Evolutionary conservation across 2,329 filamentous ascomycete species (phyloP).

Genomic region (Monosporascus sp.): DNA sequence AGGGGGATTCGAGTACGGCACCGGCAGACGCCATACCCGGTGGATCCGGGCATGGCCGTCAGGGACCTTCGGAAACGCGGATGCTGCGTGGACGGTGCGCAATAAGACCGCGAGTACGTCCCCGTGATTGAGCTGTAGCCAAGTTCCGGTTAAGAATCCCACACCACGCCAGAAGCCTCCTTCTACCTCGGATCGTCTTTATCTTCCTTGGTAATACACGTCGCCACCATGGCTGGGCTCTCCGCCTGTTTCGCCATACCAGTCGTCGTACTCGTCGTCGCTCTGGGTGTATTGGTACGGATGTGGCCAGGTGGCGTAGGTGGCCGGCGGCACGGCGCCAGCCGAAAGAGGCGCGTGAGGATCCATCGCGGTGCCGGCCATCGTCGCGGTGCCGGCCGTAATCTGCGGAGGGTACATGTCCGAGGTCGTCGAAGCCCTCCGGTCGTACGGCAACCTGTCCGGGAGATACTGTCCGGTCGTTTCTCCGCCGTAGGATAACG

Average conservation of each 20-base stretch:
- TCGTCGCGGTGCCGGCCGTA: conserved; percentile 7
- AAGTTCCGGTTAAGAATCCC: too few species aligned
- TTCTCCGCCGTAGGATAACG: conserved; percentile 45
- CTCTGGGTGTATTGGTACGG: conserved; percentile 37
- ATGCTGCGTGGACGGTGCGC: too few species aligned
- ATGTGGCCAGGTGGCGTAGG: conserved; percentile 41
- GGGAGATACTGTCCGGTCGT: conserved; percentile 35
- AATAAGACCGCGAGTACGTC: not conserved
- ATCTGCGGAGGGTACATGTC: conserved; percentile 38
- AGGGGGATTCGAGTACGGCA: not conserved
- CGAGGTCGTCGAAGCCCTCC: conserved; percentile 35
- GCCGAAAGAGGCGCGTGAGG: conserved; percentile 33
- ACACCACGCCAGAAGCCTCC: too few species aligned
- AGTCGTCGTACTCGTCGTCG: conserved; percentile 21
- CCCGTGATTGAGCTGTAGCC: not conserved
- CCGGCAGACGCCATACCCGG: too few species aligned
- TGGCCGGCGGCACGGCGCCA: conserved; percentile 31
- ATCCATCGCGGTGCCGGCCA: conserved; percentile 30
- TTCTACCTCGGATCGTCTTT: too few species aligned
- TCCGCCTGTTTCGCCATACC: conserved; percentile 32
- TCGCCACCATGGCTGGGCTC: conserved; percentile 17
- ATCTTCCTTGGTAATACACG: conserved; percentile 5
- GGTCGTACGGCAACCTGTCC: conserved; percentile 35
- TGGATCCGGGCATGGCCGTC: too few species aligned
- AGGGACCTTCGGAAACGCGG: too few species aligned